Evolutionary conservation across 2,329 filamentous ascomycete genomes (phyloP), one percentile per base, ranked within the genome.

Genomic region (Scedosporium minutisporum): DNA sequence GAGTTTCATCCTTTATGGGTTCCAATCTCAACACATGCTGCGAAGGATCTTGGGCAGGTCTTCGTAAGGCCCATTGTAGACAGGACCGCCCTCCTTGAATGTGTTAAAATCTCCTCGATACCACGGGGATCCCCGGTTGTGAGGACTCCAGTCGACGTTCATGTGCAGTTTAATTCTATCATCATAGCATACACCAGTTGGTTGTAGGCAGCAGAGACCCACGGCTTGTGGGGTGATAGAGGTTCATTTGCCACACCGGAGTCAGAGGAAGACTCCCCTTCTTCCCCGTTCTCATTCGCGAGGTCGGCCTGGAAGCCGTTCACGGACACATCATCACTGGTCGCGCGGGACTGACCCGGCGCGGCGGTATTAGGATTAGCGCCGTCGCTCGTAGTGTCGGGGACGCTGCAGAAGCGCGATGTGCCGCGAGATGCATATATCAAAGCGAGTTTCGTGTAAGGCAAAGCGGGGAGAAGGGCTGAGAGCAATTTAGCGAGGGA

Each of bases 111-210:
- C 69, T 90, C 88, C 69, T 93, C 90, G 64, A 99, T 97, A 14
- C 95, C 87, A 29, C 91, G 82, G 1, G 95, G 95, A 69, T 99
- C 95, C 74, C 99, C 95, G 0, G 23, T 93, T 88, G 58, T 87
- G 83, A 1, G 82, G 81, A 18, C 83, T 85, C 70, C 86, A 88
- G 71, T 91, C 87, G 16, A 90, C 87, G 71, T 97, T 96, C 62
- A 92, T 90, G 72, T 99, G 95, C 65, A 96, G 89, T 65, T 95
- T 91, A 95, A 99, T 99, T 38, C 93, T 86, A 63, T 91, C 87
- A 76, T 99, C 95, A 72, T 97, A 99, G 67, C 90, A 93, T 65
- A 89, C 86, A 3, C 90, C 90, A 0, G 89, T 93, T 0, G 88
- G 84, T 1, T 90, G 78, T 27, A 84, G 74, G 1, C 80, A 18